phyloP scores from a whole-genome alignment of 1,284 basidiomycete genomes.

The Puccinia brachypodii region DNA sequence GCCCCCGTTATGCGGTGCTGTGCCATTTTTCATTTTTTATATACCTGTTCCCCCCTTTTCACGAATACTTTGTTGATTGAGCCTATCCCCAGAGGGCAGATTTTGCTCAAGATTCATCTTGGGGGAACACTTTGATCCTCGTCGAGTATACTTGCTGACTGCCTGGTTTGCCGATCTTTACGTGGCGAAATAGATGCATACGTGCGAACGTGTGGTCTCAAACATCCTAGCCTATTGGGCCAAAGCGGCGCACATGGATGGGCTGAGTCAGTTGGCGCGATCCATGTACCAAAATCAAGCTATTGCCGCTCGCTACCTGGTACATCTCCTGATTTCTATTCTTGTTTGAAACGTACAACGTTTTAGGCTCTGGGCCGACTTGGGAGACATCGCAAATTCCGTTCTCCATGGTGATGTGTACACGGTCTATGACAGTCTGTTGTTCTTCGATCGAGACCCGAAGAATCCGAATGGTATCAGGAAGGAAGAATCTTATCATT shows the following conservation, averaged over 20 bases:
- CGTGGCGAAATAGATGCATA: slow-evolving; percentile 37
- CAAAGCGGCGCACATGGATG: slow-evolving; percentile 50
- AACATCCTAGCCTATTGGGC: slow-evolving; percentile 52
- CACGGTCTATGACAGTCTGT: slow-evolving; percentile 40
- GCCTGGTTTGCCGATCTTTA: not conserved
- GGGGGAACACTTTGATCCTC: not conserved
- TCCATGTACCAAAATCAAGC: not conserved
- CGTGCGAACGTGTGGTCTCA: slow-evolving; percentile 49
- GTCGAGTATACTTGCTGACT: not conserved
- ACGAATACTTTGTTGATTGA: not conserved
- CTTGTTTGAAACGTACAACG: not conserved
- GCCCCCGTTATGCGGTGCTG: not conserved
- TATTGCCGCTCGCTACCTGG: not conserved
- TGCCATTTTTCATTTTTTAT: not conserved
- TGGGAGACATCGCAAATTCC: slow-evolving; percentile 34
- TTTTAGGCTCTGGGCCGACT: slow-evolving; percentile 37
- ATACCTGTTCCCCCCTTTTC: not conserved
- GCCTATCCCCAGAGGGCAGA: not conserved
- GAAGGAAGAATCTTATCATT: slow-evolving; percentile 46
- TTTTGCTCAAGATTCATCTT: not conserved
- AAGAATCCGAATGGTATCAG: slow-evolving; percentile 29
- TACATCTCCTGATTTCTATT: not conserved
- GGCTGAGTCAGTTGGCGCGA: slow-evolving; percentile 48
- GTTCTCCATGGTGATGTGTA: slow-evolving; percentile 40
- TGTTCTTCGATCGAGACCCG: slow-evolving; percentile 46